These are phyloP conservation scores for Raddia distichophylla DNA, from an alignment of 176 grass and related monocot genomes.

Conservation along the genomic window DNA sequence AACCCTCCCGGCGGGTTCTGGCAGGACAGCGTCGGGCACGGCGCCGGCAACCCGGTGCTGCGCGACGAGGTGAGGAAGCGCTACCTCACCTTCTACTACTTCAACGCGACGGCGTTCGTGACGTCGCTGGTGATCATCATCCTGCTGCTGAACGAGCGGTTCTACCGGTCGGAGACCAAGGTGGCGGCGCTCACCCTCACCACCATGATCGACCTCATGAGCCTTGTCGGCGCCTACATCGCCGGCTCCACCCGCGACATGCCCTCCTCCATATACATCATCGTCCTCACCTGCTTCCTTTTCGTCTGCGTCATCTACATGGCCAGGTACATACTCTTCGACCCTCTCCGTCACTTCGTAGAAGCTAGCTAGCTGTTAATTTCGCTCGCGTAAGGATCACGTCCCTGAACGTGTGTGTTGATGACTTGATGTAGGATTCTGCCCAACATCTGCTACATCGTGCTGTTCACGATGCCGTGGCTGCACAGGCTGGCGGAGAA, in stretches of 20 bases:
- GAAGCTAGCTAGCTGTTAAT: no score
- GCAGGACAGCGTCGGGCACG: slow-evolving; percentile 11
- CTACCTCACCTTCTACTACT: slow-evolving; percentile 49
- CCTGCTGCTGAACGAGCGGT: slow-evolving; percentile 42
- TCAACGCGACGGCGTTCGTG: slow-evolving; percentile 49
- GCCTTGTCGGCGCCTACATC: slow-evolving; percentile 47
- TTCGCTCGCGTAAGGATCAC: no score
- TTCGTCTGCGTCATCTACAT: slow-evolving; percentile 35
- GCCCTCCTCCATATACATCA: slow-evolving; percentile 33
- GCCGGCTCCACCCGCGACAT: slow-evolving; percentile 16
- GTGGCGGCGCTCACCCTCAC: slow-evolving; percentile 37
- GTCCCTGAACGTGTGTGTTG: no score
- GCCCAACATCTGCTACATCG: not conserved
- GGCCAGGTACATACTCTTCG: not conserved
- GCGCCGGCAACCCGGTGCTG: slow-evolving; percentile 27
- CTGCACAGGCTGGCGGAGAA: not conserved
- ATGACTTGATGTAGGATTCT: not conserved
- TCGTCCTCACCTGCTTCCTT: slow-evolving; percentile 30
- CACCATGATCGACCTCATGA: slow-evolving; percentile 34
- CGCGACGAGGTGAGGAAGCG: not conserved
- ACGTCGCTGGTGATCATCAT: slow-evolving; percentile 51
- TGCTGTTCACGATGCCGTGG: not conserved
- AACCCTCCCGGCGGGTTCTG: slow-evolving; percentile 51
- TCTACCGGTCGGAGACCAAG: slow-evolving; percentile 33
- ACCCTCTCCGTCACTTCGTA: no score